phyloP scores from a whole-genome alignment of 1,284 basidiomycete species.

The Cryptococcus jaspeensis region DNA sequence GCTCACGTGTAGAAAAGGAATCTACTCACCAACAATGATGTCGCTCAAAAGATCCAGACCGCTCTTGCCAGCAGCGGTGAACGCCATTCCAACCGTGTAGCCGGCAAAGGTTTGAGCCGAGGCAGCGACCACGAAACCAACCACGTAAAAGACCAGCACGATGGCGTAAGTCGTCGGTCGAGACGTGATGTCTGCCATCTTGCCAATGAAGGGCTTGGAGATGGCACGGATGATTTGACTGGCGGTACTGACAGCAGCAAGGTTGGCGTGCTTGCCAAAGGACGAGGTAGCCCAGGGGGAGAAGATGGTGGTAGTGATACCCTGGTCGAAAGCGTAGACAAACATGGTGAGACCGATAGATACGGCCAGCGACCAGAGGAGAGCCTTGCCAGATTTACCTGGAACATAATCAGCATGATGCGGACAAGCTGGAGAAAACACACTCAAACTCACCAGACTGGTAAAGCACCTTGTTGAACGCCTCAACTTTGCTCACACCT shows the following conservation, averaged over 20 bases:
- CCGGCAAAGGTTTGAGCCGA: constrained; percentile 21
- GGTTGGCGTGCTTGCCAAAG: constrained; percentile 6
- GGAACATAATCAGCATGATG: no score
- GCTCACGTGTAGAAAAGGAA: constrained; percentile 14
- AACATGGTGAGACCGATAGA: constrained; percentile 7
- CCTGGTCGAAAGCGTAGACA: constrained; percentile 8
- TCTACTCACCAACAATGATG: constrained; percentile 12
- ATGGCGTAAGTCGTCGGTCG: constrained; percentile 18
- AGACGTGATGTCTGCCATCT: constrained; percentile 27
- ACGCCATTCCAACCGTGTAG: constrained; percentile 26
- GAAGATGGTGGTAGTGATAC: constrained; percentile 7
- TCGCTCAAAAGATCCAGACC: constrained; percentile 25
- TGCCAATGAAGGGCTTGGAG: constrained; percentile 35
- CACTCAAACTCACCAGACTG: background rate
- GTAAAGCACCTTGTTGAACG: constrained; percentile 4
- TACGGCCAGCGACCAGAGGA: constrained; percentile 6
- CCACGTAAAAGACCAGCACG: constrained; percentile 22
- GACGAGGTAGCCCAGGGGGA: constrained; percentile 6
- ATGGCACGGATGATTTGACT: constrained; percentile 34
- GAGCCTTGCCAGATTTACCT: background rate
- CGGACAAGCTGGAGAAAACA: no score
- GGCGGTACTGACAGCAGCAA: constrained; percentile 32
- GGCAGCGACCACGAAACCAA: constrained; percentile 29
- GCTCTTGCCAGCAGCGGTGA: constrained; percentile 30
- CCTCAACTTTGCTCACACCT: constrained; percentile 5